These are phyloP conservation scores for Leccinum aurantiacum DNA, from an alignment of 768 basidiomycete species.

Conservation along the genomic window DNA sequence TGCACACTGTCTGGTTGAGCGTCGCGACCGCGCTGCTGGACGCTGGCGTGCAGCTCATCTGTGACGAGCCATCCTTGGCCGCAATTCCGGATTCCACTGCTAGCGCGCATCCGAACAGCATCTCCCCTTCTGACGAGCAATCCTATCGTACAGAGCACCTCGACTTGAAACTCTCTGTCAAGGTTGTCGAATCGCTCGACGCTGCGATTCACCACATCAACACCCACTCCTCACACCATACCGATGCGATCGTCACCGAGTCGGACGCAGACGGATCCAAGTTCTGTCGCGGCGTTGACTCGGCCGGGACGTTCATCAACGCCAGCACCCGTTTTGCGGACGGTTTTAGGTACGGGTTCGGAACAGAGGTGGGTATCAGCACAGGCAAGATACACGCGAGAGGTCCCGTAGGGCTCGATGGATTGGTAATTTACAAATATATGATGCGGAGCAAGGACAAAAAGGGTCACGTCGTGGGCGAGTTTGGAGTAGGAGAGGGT, in stretches of 20 bases:
- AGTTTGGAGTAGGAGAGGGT: conserved; percentile 71
- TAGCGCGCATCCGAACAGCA: conserved; percentile 39
- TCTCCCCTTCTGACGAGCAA: conserved; percentile 55
- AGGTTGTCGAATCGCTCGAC: conserved; percentile 65
- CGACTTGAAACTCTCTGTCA: conserved; percentile 79
- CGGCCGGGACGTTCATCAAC: conserved; percentile 91
- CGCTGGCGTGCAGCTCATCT: conserved; percentile 73
- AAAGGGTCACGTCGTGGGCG: conserved; percentile 80
- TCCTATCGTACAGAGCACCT: conserved; percentile 90
- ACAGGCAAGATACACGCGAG: conserved; percentile 96
- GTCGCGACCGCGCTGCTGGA: conserved; percentile 73
- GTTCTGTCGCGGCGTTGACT: conserved; percentile 89
- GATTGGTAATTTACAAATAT: conserved; percentile 95
- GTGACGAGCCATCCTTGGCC: conserved; percentile 64
- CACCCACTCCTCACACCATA: conserved; percentile 91
- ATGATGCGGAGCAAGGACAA: conserved; percentile 75
- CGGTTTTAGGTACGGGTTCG: conserved; percentile 95
- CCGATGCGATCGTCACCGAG: conserved; percentile 91
- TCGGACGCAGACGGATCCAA: conserved; percentile 56
- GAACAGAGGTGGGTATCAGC: conserved; percentile 96
- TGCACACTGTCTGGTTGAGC: conserved; percentile 75
- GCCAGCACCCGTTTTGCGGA: conserved; percentile 96
- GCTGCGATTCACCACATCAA: conserved; percentile 90
- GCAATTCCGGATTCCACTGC: conserved; percentile 47
- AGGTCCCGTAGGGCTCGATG: conserved; percentile 94